Percentiles rank a stretch among this genome's conserved stretches.
These are phyloP conservation scores for Bipolaris bicolor DNA, from an alignment of 2,329 filamentous ascomycete species.

Conservation along the genomic window DNA sequence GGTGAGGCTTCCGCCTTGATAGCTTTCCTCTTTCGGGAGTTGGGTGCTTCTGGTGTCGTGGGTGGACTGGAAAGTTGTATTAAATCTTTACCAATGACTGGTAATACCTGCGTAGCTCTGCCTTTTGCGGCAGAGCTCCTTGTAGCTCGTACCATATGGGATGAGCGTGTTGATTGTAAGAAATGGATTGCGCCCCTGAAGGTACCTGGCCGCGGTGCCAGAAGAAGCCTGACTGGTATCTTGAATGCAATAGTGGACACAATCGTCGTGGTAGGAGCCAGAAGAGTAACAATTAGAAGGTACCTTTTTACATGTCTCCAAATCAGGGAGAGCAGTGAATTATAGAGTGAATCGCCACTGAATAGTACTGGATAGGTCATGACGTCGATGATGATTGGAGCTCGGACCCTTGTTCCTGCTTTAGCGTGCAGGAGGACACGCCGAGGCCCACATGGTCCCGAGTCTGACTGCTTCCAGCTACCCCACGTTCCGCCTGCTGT, in stretches of 20 bases:
- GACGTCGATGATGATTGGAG: constrained; percentile 45
- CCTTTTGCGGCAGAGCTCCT: constrained; percentile 34
- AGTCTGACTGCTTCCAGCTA: constrained; percentile 13
- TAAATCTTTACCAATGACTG: constrained; percentile 28
- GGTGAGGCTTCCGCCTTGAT: constrained; percentile 28
- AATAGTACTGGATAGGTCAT: constrained; percentile 28
- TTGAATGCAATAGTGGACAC: background rate
- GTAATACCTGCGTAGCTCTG: constrained; percentile 14
- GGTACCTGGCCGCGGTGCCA: constrained; percentile 6
- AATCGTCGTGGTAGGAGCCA: background rate
- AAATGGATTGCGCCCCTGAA: constrained; percentile 8
- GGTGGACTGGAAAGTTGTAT: constrained; percentile 54
- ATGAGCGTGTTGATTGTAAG: background rate
- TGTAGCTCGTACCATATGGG: constrained; percentile 42
- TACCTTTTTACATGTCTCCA: background rate
- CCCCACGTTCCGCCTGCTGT: constrained; percentile 21
- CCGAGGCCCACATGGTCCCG: constrained; percentile 25
- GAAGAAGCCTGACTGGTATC: constrained; percentile 20
- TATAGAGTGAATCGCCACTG: constrained; percentile 10
- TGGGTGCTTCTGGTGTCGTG: constrained; percentile 45
- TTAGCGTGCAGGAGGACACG: constrained; percentile 26
- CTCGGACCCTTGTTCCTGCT: constrained; percentile 35
- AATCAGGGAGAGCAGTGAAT: background rate
- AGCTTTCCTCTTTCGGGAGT: constrained; percentile 36
- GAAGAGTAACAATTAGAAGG: background rate